Percentiles rank a stretch among this genome's conserved stretches.
Conservation (phyloP, 805 yeast genomes). For the Myxozyma neglecta region DNA sequence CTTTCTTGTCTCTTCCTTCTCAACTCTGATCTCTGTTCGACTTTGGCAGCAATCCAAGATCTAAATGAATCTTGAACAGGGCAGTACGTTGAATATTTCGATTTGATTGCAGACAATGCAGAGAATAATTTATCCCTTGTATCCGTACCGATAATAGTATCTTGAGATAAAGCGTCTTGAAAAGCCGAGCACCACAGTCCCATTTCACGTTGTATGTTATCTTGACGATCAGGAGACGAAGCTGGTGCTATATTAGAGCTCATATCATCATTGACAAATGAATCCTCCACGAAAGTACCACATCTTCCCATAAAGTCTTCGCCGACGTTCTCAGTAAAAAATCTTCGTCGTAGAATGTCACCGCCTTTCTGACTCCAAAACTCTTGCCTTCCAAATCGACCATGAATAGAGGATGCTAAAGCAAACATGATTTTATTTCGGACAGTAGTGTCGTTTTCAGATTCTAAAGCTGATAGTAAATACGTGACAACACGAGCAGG, state of each 20-base stretch:
- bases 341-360: constrained; percentile 18
- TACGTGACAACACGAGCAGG: constrained; percentile 20
- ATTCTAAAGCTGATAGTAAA: constrained; percentile 16
- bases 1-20: background rate
- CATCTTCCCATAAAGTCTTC: constrained; percentile 25
- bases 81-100: constrained; percentile 30
- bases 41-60: constrained; percentile 61
- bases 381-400: constrained; percentile 25
- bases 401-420: constrained; percentile 33
- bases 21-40: constrained; percentile 12
- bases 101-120: constrained; percentile 24
- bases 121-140: constrained; percentile 25
- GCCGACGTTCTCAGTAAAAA: constrained; percentile 2
- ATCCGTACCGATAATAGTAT: constrained; percentile 8
- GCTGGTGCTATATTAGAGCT: background rate
- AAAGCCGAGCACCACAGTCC: constrained; percentile 28
- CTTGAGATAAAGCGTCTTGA: constrained; percentile 25
- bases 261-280: constrained; percentile 22
- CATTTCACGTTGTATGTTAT: constrained; percentile 16
- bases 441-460: constrained; percentile 27
- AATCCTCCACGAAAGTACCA: constrained; percentile 28
- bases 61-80: constrained; percentile 50
- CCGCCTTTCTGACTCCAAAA: constrained; percentile 29
- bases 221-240: background rate
- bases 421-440: constrained; percentile 34